Conservation (phyloP, 176 grass and related monocot species). For the Aegilops speltoides region DNA sequence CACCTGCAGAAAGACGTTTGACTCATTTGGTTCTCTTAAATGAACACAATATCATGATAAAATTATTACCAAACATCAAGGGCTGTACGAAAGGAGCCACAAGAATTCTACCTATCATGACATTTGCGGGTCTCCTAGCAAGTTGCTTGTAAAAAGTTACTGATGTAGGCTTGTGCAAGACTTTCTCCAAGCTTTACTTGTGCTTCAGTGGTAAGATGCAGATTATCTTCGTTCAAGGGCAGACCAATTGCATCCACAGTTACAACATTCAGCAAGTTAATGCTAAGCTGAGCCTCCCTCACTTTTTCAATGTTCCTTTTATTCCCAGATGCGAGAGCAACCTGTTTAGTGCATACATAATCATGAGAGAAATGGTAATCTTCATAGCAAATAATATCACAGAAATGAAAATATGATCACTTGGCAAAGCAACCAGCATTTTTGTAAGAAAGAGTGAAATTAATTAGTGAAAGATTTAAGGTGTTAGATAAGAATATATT, state of each 20-base stretch:
- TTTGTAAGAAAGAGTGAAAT: not conserved
- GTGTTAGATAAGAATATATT: not conserved
- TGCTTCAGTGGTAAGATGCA: constrained; percentile 75
- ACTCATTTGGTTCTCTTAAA: not conserved
- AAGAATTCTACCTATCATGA: not conserved
- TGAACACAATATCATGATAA: not conserved
- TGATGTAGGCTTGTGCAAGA: constrained; percentile 72
- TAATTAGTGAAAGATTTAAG: not conserved
- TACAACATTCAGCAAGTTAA: constrained; percentile 72
- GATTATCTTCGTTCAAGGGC: constrained; percentile 58
- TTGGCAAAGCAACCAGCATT: not conserved
- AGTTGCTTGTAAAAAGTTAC: constrained; percentile 27
- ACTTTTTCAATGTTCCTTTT: constrained; percentile 68
- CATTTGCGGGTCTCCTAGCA: constrained; percentile 24
- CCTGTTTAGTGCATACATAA: constrained; percentile 45
- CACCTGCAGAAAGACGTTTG: not conserved
- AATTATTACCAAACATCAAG: not conserved
- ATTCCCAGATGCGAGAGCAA: constrained; percentile 81
- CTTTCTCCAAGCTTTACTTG: constrained; percentile 85
- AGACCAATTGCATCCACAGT: constrained; percentile 80
- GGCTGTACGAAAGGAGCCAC: not conserved
- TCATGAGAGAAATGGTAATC: constrained; percentile 15
- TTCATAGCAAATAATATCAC: not conserved
- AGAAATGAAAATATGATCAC: not conserved
- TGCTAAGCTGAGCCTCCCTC: constrained; percentile 63